Conservation (phyloP, 306 rosid species). For the Malus fusca region DNA sequence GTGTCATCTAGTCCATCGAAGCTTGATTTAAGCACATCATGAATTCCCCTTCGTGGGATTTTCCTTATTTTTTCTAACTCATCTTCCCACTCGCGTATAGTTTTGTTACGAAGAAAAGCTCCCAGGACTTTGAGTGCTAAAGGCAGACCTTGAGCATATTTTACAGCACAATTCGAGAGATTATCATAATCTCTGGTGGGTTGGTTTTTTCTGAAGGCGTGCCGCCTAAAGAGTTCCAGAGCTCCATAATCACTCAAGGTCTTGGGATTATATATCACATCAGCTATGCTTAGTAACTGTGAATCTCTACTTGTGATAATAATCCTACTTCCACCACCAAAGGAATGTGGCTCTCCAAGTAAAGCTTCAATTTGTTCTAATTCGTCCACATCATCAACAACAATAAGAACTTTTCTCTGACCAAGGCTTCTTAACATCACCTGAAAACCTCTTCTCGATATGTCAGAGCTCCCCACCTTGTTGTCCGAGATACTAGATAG, state of each 20-base stretch:
- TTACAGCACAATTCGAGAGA: not conserved
- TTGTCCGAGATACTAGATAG: not conserved
- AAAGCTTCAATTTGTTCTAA: constrained; percentile 4
- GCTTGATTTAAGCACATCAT: constrained; percentile 7
- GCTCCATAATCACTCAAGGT: not conserved
- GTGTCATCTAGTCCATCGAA: constrained; percentile 13
- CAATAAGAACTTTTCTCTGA: constrained; percentile 4
- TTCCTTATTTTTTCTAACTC: constrained; percentile 1
- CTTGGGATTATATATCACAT: not conserved
- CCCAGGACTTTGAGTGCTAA: not conserved
- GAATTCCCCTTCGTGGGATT: not conserved
- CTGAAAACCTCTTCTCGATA: not conserved
- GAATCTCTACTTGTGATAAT: constrained; percentile 14
- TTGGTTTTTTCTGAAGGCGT: not conserved
- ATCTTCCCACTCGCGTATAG: not conserved
- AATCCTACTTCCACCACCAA: constrained; percentile 16
- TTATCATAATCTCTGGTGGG: not conserved
- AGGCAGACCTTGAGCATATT: constrained; percentile 6
- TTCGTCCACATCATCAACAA: constrained; percentile 18
- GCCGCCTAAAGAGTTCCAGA: constrained; percentile 3
- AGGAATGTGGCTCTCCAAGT: not conserved
- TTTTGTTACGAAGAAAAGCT: not conserved
- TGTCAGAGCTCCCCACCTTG: not conserved
- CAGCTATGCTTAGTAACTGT: not conserved
- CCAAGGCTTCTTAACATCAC: not conserved